A percentile compares a stretch with the other conserved stretches of the same genome.
phyloP scores from a whole-genome alignment of 352 stramenopile genomes.

The Phytophthora multivora region DNA sequence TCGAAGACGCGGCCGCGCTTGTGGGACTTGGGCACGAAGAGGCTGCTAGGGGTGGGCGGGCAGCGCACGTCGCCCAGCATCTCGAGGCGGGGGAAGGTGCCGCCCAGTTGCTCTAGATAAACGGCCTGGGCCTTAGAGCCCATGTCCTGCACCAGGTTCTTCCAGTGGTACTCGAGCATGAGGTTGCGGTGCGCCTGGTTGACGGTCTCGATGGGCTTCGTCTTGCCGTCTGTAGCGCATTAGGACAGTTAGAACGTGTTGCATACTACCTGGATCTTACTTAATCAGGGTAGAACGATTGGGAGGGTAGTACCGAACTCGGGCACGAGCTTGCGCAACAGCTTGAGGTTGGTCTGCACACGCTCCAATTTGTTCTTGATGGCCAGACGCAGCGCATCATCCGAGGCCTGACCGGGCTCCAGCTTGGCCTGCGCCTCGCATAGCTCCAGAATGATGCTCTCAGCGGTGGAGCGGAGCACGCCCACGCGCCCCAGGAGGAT shows the following conservation, averaged over 20 bases:
- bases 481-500: conserved; percentile 84
- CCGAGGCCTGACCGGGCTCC: conserved; percentile 45
- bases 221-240: conserved; percentile 70
- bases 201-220: conserved; percentile 85
- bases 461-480: conserved; percentile 81
- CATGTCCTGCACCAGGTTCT: conserved; percentile 90
- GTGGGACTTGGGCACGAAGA: conserved; percentile 83
- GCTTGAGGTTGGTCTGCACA: conserved; percentile 87
- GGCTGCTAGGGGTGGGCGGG: conserved; percentile 62
- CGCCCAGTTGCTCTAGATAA: conserved; percentile 74
- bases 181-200: conserved; percentile 88
- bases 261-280: neutral
- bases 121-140: conserved; percentile 81
- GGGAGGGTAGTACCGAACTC: conserved; percentile 63
- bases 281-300: neutral
- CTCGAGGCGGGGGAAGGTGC: conserved; percentile 77
- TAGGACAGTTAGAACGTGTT: neutral
- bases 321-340: conserved; percentile 80
- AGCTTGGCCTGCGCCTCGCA: conserved; percentile 74
- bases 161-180: conserved; percentile 91
- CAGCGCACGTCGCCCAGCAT: conserved; percentile 85
- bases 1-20: conserved; percentile 86
- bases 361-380: conserved; percentile 89
- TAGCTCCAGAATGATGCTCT: conserved; percentile 87
- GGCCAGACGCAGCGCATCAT: conserved; percentile 73